These are phyloP conservation scores for Zygosaccharomyces rouxii DNA, from an alignment of 805 yeast species.

Conservation along the genomic window DNA sequence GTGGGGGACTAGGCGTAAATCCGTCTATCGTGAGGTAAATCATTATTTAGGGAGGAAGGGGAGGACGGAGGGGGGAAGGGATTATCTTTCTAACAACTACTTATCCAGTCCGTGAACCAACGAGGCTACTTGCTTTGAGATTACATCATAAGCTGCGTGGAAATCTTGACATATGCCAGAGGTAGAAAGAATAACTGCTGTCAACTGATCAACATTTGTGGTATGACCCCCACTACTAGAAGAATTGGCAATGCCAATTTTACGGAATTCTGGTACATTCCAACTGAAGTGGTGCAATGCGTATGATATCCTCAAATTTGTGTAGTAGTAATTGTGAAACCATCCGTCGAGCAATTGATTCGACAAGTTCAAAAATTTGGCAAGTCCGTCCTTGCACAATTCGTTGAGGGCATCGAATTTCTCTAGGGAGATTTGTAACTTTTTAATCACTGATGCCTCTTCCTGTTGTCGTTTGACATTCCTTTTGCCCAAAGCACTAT, in stretches of 20 bases:
- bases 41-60: not conserved
- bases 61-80: too few relatives aligned
- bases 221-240: not conserved
- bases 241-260: constrained; percentile 6
- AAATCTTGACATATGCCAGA: constrained; percentile 8
- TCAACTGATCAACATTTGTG: not conserved
- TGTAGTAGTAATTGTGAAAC: constrained; percentile 21
- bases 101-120: not conserved
- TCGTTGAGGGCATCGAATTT: constrained; percentile 19
- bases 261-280: constrained; percentile 19
- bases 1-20: not conserved
- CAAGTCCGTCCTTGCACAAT: constrained; percentile 15
- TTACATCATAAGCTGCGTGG: constrained; percentile 11
- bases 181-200: not conserved
- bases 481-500: constrained; percentile 5
- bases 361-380: constrained; percentile 11
- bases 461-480: constrained; percentile 6
- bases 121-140: constrained; percentile 1
- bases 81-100: not conserved
- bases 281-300: constrained; percentile 19
- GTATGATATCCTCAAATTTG: constrained; percentile 20
- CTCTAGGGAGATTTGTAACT: constrained; percentile 9
- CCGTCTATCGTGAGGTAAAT: not conserved
- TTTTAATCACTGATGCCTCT: constrained; percentile 7
- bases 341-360: constrained; percentile 16